Conservation (phyloP, 371 early-diverging fungal species). For the Zychaea mexicana region DNA sequence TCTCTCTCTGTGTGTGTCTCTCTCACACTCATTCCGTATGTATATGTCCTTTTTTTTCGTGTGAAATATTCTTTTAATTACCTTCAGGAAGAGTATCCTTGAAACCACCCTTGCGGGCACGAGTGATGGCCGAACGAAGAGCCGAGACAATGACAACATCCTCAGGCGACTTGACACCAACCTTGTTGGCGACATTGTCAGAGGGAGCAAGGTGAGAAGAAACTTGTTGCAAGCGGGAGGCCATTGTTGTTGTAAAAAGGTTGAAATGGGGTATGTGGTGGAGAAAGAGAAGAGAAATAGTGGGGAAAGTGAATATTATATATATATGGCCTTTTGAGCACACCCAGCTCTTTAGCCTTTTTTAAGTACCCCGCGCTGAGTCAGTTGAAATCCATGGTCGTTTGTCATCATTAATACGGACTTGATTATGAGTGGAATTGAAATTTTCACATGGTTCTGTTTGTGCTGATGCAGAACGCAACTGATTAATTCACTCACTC, state of each 20-base stretch:
- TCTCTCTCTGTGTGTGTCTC: too few relatives aligned
- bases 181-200: slow-evolving; percentile 55
- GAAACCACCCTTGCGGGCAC: slow-evolving; percentile 93
- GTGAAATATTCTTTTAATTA: slow-evolving; percentile 1
- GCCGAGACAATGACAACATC: slow-evolving; percentile 89
- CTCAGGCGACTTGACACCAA: slow-evolving; percentile 82
- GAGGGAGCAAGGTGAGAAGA: slow-evolving; percentile 69
- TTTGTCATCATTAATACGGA: slow-evolving; percentile 1
- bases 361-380: neutral
- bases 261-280: slow-evolving; percentile 4
- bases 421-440: neutral
- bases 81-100: slow-evolving; percentile 85
- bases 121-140: slow-evolving; percentile 90
- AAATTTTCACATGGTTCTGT: neutral
- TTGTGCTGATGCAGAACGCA: neutral
- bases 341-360: neutral
- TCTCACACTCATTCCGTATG: too few relatives aligned
- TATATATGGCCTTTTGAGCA: neutral
- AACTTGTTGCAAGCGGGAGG: slow-evolving; percentile 74
- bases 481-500: neutral
- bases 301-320: neutral
- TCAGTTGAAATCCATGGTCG: slow-evolving; percentile 1
- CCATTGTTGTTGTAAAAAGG: slow-evolving; percentile 29
- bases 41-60: too few relatives aligned
- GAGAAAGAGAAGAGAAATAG: neutral